A percentile compares a stretch with the other conserved stretches of the same genome.
These are phyloP conservation scores for Macrolepiota albuminosa DNA, from an alignment of 768 basidiomycete species.

Conservation along the genomic window DNA sequence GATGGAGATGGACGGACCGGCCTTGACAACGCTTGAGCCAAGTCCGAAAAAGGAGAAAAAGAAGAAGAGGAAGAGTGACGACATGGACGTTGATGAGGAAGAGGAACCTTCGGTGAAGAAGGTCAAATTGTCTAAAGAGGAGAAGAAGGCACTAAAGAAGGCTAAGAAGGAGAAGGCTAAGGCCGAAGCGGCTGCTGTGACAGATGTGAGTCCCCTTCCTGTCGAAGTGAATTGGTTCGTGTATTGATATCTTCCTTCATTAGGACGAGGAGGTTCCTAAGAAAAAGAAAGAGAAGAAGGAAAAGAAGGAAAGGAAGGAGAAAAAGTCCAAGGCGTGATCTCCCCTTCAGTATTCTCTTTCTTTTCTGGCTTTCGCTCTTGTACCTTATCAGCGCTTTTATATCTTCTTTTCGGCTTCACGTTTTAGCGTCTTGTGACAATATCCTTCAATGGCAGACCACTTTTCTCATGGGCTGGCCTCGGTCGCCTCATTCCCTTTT, in stretches of 20 bases:
- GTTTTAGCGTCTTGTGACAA: neutral
- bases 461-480: neutral
- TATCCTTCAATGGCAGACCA: neutral
- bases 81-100: conserved; percentile 59
- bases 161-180: conserved; percentile 65
- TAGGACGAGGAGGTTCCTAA: conserved; percentile 24
- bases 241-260: conserved; percentile 1
- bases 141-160: conserved; percentile 82
- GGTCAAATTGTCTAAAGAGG: conserved; percentile 75
- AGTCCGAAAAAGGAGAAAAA: conserved; percentile 59
- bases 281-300: conserved; percentile 57
- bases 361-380: conserved; percentile 3
- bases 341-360: conserved; percentile 10
- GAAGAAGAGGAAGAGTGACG: conserved; percentile 64
- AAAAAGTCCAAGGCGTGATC: conserved; percentile 27
- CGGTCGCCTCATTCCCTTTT: neutral
- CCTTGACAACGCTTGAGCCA: conserved; percentile 56
- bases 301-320: conserved; percentile 36
- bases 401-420: neutral
- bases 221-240: neutral
- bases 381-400: conserved; percentile 6
- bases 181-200: conserved; percentile 38
- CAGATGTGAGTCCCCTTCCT: conserved; percentile 28
- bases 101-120: conserved; percentile 60
- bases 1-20: conserved; percentile 45